Conservation (phyloP, 331 rosid genomes). For the Telfairia occidentalis region DNA sequence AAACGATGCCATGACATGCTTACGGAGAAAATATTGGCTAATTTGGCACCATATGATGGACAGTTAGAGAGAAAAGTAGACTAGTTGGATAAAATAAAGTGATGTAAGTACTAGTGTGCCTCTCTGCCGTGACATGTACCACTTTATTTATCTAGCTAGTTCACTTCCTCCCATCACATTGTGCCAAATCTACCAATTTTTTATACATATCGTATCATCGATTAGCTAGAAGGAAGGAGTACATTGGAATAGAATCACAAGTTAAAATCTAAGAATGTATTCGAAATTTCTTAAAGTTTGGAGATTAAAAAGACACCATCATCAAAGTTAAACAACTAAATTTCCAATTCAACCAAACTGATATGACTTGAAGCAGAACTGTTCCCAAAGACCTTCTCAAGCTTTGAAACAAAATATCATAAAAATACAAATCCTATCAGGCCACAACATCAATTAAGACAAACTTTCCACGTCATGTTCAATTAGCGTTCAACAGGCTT, state of each 20-base stretch:
- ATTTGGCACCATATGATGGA: neutral
- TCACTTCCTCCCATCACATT: neutral
- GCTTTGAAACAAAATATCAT: neutral
- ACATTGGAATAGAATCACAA: neutral
- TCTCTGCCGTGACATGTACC: neutral
- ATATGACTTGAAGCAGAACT: neutral
- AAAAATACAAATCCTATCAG: neutral
- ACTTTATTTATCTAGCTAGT: neutral
- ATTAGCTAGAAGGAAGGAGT: neutral
- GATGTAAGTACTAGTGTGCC: neutral
- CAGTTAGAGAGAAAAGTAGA: neutral
- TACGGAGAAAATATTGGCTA: neutral
- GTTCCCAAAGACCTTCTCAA: neutral
- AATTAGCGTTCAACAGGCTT: neutral
- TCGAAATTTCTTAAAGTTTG: neutral
- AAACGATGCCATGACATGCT: neutral
- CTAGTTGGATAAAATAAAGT: neutral
- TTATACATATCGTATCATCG: neutral
- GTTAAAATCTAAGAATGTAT: neutral
- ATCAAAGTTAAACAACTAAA: neutral
- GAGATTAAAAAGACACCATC: neutral
- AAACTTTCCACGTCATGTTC: neutral
- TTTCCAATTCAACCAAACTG: neutral
- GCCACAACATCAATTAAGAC: neutral
- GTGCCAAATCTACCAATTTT: neutral